Percentiles rank a stretch among this genome's conserved stretches.
These are phyloP conservation scores for Candida glucosophila DNA, from an alignment of 1,139 yeast genomes.

Conservation along the genomic window DNA sequence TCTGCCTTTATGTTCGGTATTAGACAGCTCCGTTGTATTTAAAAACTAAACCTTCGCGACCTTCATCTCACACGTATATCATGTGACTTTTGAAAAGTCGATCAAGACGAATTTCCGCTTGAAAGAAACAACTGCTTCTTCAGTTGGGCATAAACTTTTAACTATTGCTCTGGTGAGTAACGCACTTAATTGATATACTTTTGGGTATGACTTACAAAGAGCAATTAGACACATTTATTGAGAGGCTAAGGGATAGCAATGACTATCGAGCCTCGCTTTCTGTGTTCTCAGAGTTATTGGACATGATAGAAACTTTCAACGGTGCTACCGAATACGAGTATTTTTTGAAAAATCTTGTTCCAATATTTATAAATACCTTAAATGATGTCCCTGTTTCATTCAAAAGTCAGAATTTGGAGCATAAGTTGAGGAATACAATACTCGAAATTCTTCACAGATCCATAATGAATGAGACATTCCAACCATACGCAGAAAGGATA, in stretches of 20 bases:
- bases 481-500: constrained; percentile 58
- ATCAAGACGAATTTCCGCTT: too few species aligned
- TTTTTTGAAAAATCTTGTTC: constrained; percentile 53
- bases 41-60: too few species aligned
- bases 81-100: too few species aligned
- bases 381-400: constrained; percentile 69
- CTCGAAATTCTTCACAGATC: constrained; percentile 77
- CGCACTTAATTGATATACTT: too few species aligned
- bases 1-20: too few species aligned
- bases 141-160: too few species aligned
- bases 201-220: constrained; percentile 42
- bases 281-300: constrained; percentile 73
- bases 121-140: too few species aligned
- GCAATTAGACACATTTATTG: constrained; percentile 53
- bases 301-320: constrained; percentile 75
- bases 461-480: constrained; percentile 75
- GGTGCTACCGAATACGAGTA: constrained; percentile 73
- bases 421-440: constrained; percentile 64
- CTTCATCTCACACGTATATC: too few species aligned
- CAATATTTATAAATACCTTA: constrained; percentile 52
- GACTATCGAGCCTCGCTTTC: constrained; percentile 58
- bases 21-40: too few species aligned
- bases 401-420: constrained; percentile 53
- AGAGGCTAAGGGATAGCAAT: constrained; percentile 42
- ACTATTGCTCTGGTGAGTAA: too few species aligned